Evolutionary conservation across 2,329 filamentous ascomycete species (phyloP), one percentile per base, ranked within the genome.

Genomic region (Aspergillus phoenicis): DNA sequence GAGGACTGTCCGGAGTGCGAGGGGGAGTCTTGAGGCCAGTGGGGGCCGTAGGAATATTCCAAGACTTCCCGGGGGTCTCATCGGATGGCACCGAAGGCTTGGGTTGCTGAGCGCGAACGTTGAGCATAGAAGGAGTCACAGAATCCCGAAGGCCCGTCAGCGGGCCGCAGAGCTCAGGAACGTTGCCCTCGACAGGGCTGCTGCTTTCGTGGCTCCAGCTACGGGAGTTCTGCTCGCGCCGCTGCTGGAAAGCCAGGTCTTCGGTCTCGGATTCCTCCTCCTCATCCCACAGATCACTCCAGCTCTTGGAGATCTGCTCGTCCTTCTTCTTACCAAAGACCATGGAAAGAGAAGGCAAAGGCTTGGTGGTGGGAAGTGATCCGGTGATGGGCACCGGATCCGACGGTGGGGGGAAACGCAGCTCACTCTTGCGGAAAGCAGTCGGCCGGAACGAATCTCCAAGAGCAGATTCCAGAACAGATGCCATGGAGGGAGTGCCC

Each of bases 281-380:
- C 76, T 98, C 94, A 61, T 98, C 94, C 89, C 93, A 97, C 76
- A 98, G 87, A 76, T 99, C 95, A 72, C 93, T 97, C 95, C 95
- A 99, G 82, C 95, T 98, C 89, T 98, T 98, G 59, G 95, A 97
- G 52, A 96, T 91, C 52, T 85, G 82, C 49, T 94, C 90, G 64
- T 87, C 85, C 74, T 90, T 87, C 38, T 74, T 73, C 71, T 88
- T 88, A 55, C 91, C 91, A 73, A 96, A 94, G 54, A 94, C 86
- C 72, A 89, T 86, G 4, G 91, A 88, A 83, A 94, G 89, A 63
- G 91, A 88, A 57, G 86, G 82, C 68, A 89, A 81, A 43, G 85
- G 84, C 74, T 84, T 80, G 70, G 81, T 73, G 64, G 87, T 80
- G 0, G 91, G 89, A 73, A 95, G 87, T 13, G 90, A 90, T 78